phyloP scores from a whole-genome alignment of 2,329 filamentous ascomycete species.

The Beauveria pseudobassiana region DNA sequence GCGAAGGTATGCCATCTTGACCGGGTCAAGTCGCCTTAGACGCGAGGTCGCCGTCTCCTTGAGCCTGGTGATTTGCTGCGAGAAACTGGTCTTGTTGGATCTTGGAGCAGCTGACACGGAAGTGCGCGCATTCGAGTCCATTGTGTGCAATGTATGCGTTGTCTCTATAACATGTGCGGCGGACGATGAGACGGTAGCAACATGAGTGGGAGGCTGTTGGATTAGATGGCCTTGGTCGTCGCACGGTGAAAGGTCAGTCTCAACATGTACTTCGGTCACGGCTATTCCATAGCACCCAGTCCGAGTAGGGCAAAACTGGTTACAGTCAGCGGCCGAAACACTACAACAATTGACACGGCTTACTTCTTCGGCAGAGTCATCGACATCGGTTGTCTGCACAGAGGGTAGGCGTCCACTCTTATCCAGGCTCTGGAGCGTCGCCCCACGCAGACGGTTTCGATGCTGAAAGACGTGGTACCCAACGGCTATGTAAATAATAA shows the following conservation, averaged over 20 bases:
- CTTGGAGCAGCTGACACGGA: background rate
- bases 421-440: constrained; percentile 24
- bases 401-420: constrained; percentile 18
- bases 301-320: constrained; percentile 3
- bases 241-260: constrained; percentile 16
- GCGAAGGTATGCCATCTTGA: constrained; percentile 52
- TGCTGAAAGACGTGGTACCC: constrained; percentile 53
- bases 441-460: constrained; percentile 45
- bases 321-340: background rate
- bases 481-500: constrained; percentile 48
- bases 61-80: constrained; percentile 7
- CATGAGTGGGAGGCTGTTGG: background rate
- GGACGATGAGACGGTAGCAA: background rate
- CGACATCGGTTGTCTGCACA: constrained; percentile 20
- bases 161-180: background rate
- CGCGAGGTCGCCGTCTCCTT: constrained; percentile 24
- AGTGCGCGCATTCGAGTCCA: background rate
- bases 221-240: constrained; percentile 6
- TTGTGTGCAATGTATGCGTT: background rate
- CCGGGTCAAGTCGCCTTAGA: constrained; percentile 37
- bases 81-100: background rate
- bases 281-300: constrained; percentile 37
- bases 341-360: background rate
- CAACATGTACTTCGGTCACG: constrained; percentile 43
- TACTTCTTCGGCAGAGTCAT: constrained; percentile 29